Conservation (phyloP, 495 filamentous ascomycete genomes). For the Jackrogersella minutella region DNA sequence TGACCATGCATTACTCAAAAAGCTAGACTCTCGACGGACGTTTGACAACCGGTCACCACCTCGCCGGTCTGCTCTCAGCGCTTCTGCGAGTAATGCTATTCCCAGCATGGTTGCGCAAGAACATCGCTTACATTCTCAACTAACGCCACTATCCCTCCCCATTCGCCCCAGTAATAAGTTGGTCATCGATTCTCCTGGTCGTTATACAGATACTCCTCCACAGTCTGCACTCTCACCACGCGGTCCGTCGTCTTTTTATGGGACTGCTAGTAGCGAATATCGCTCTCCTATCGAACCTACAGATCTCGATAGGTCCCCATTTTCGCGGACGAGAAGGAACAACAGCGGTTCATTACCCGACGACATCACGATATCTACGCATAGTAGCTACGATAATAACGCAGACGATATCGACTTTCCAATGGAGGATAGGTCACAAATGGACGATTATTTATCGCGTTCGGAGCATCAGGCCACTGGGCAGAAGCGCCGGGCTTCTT, state of each 20-base stretch:
- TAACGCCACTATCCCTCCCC: conserved; percentile 61
- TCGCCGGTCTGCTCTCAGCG: conserved; percentile 61
- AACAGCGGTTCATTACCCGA: conserved; percentile 54
- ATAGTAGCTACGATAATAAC: conserved; percentile 59
- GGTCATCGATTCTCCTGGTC: conserved; percentile 53
- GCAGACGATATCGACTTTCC: conserved; percentile 71
- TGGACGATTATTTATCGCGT: conserved; percentile 60
- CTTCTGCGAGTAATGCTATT: conserved; percentile 56
- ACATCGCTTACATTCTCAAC: conserved; percentile 55
- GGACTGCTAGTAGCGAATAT: conserved; percentile 56
- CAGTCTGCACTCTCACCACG: conserved; percentile 61
- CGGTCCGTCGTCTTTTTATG: conserved; percentile 56
- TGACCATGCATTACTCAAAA: conserved; percentile 80
- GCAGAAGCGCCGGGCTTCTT: conserved; percentile 82
- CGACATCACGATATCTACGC: conserved; percentile 50
- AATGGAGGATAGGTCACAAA: conserved; percentile 70
- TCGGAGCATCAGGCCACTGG: conserved; percentile 53
- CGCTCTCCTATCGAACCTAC: conserved; percentile 58
- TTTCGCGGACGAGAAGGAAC: conserved; percentile 68
- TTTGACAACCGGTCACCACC: conserved; percentile 64
- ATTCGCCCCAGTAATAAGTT: conserved; percentile 47
- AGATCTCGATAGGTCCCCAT: conserved; percentile 60
- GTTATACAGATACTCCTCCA: conserved; percentile 56
- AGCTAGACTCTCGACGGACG: conserved; percentile 69
- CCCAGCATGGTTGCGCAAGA: conserved; percentile 50